Percentiles rank a stretch among this genome's conserved stretches.
phyloP scores from a whole-genome alignment of 306 rosid species.

The Prunus mume region DNA sequence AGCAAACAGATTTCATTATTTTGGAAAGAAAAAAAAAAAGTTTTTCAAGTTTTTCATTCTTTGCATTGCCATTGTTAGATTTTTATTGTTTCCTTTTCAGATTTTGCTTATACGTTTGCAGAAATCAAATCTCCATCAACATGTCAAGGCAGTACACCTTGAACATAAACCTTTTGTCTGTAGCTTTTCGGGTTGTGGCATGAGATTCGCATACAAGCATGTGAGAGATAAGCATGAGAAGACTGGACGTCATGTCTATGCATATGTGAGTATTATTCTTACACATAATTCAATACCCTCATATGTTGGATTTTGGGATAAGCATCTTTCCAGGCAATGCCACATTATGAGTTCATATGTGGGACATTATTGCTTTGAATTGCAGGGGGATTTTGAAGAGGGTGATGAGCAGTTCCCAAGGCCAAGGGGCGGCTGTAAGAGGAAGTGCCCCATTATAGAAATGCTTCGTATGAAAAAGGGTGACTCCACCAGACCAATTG shows the following conservation, averaged over 20 bases:
- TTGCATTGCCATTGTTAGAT: background rate
- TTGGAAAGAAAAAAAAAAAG: too few species aligned
- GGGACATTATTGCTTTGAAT: background rate
- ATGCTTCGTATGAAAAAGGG: constrained; percentile 73
- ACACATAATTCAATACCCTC: background rate
- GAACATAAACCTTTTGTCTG: too few species aligned
- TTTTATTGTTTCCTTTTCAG: background rate
- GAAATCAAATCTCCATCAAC: constrained; percentile 75
- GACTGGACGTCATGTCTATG: too few species aligned
- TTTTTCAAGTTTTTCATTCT: too few species aligned
- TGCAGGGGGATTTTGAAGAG: constrained; percentile 80
- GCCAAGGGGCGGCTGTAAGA: constrained; percentile 80
- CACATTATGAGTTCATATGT: background rate
- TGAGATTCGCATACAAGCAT: too few species aligned
- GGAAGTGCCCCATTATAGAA: constrained; percentile 58
- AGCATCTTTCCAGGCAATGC: background rate
- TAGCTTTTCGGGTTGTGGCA: too few species aligned
- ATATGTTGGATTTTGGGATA: background rate
- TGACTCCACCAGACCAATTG: constrained; percentile 49
- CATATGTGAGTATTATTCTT: constrained; percentile 48
- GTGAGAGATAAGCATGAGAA: too few species aligned
- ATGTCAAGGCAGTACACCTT: constrained; percentile 70
- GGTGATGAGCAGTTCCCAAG: constrained; percentile 66
- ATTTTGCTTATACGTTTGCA: constrained; percentile 24
- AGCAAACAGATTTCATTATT: too few species aligned